phyloP scores from a whole-genome alignment of 2,329 filamentous ascomycete genomes.

The Nannizziopsis barbatae region DNA sequence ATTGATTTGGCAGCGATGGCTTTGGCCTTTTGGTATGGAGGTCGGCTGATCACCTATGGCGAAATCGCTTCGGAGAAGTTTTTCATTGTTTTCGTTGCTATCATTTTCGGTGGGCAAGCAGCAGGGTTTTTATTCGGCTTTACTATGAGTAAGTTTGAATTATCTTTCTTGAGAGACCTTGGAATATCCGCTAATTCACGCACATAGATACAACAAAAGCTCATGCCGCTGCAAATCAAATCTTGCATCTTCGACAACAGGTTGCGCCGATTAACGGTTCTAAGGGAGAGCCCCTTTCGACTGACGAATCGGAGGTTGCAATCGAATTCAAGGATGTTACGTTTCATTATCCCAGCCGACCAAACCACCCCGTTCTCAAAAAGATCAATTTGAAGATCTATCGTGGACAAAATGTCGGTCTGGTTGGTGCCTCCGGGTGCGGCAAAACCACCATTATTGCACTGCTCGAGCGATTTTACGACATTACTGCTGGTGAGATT shows the following conservation, averaged over 20 bases:
- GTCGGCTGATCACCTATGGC: constrained; percentile 27
- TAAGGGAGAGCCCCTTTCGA: constrained; percentile 15
- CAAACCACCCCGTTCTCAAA: constrained; percentile 21
- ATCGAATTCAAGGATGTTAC: constrained; percentile 38
- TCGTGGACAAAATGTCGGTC: constrained; percentile 42
- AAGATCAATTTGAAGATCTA: constrained; percentile 30
- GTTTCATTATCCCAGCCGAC: constrained; percentile 26
- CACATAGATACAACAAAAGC: constrained; percentile 41
- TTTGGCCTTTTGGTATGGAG: constrained; percentile 56
- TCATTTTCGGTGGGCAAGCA: constrained; percentile 29
- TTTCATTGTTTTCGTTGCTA: constrained; percentile 36
- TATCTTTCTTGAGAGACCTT: background rate
- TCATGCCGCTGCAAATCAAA: constrained; percentile 40
- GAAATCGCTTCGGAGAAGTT: constrained; percentile 29
- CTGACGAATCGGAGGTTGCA: constrained; percentile 32
- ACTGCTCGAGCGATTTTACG: constrained; percentile 56
- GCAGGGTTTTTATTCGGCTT: constrained; percentile 27
- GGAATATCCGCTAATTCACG: background rate
- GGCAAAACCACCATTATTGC: constrained; percentile 58
- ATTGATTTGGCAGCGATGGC: constrained; percentile 33
- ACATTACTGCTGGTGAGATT: constrained; percentile 52
- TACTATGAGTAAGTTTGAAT: constrained; percentile 23
- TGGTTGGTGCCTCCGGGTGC: constrained; percentile 48
- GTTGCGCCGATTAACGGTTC: constrained; percentile 33
- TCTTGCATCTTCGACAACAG: constrained; percentile 39